Evolutionary conservation across 2,329 filamentous ascomycete genomes (phyloP).

Genomic region (Arthrinium phaeospermum): DNA sequence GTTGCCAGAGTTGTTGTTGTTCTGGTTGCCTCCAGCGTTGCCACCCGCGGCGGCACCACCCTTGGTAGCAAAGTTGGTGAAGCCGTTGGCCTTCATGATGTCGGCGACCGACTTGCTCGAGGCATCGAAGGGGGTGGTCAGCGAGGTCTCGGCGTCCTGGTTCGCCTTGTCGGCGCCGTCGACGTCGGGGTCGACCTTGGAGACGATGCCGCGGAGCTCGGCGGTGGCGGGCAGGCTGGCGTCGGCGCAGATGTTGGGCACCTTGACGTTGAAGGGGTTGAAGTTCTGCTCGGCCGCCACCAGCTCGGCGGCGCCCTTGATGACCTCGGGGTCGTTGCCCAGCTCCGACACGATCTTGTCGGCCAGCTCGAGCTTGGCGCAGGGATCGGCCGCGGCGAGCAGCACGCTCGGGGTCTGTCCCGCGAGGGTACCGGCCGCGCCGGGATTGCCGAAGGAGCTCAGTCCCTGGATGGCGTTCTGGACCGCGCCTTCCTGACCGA

Average conservation of each 20-base stretch:
- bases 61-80: slow-evolving; percentile 62
- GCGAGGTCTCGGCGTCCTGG: slow-evolving; percentile 60
- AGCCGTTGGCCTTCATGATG: slow-evolving; percentile 65
- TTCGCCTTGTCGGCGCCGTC: slow-evolving; percentile 63
- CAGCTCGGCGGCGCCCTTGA: slow-evolving; percentile 66
- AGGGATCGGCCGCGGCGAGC: slow-evolving; percentile 69
- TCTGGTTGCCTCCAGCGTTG: not conserved
- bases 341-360: slow-evolving; percentile 68
- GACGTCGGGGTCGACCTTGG: slow-evolving; percentile 70
- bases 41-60: slow-evolving; percentile 29
- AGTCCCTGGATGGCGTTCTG: slow-evolving; percentile 61
- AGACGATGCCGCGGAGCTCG: slow-evolving; percentile 69
- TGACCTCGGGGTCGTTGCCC: slow-evolving; percentile 62
- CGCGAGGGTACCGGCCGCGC: slow-evolving; percentile 67
- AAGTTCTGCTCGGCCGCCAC: slow-evolving; percentile 76
- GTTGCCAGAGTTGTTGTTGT: not conserved
- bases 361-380: slow-evolving; percentile 68
- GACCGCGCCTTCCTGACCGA: slow-evolving; percentile 67
- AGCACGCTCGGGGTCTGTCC: slow-evolving; percentile 66
- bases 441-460: slow-evolving; percentile 59
- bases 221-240: slow-evolving; percentile 64
- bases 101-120: slow-evolving; percentile 70
- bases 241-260: slow-evolving; percentile 69
- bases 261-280: slow-evolving; percentile 66
- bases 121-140: slow-evolving; percentile 60